phyloP scores from a whole-genome alignment of 2,329 filamentous ascomycete species.

The Claviceps digitariae region DNA sequence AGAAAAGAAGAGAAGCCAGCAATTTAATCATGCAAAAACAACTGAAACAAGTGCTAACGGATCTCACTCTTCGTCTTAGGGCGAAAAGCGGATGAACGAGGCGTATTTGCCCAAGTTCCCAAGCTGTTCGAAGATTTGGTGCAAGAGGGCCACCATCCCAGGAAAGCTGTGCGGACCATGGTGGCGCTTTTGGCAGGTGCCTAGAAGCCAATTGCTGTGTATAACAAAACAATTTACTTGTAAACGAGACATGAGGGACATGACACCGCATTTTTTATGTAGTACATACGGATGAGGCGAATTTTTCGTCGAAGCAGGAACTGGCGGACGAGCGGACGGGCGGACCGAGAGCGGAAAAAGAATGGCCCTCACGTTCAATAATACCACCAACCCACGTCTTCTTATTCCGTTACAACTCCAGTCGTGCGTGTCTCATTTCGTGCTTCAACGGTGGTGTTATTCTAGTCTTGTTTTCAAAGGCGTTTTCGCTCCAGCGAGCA shows the following conservation, averaged over 20 bases:
- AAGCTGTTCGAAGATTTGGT: conserved; percentile 47
- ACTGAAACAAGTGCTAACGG: background rate
- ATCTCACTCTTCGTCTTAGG: conserved; percentile 24
- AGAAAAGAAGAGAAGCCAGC: background rate
- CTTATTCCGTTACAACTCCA: background rate
- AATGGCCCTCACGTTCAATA: background rate
- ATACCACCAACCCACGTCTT: conserved; percentile 2
- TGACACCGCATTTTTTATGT: background rate
- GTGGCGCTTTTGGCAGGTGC: conserved; percentile 45
- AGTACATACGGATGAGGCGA: background rate
- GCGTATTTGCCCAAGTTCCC: conserved; percentile 43
- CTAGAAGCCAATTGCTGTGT: conserved; percentile 5
- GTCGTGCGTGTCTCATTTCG: background rate
- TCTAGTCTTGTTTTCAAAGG: no score
- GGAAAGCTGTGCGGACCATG: conserved; percentile 43
- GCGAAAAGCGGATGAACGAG: conserved; percentile 43
- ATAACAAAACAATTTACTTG: background rate
- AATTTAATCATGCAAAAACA: background rate
- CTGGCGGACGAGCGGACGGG: background rate
- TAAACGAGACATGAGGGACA: conserved; percentile 8
- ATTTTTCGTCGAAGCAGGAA: background rate
- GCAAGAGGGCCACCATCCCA: conserved; percentile 37
- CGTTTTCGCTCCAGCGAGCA: no score
- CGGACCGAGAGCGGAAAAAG: background rate
- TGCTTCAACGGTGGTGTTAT: background rate